Percentiles rank a stretch among this genome's conserved stretches.
Evolutionary conservation across 345 rosid species (phyloP).

Genomic region (Carallia pectinifolia): DNA sequence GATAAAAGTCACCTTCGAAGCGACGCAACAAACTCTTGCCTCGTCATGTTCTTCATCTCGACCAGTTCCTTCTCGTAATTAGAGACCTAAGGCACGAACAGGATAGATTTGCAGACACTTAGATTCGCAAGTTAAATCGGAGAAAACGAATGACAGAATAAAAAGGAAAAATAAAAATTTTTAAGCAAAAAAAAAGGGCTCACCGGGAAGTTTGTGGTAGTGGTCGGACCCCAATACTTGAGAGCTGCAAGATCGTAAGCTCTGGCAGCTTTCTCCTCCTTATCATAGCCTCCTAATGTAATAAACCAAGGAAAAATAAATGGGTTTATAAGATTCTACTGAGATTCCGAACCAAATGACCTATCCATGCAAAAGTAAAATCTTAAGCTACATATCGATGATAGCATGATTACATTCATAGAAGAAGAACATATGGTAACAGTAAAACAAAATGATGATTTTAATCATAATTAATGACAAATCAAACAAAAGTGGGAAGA

Average conservation of each 20-base stretch:
- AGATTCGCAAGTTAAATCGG: not conserved
- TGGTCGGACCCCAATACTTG: conserved; percentile 95
- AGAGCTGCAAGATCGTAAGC: conserved; percentile 98
- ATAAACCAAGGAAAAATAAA: not conserved
- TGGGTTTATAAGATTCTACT: conserved; percentile 3
- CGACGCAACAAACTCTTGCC: conserved; percentile 95
- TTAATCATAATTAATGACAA: conserved; percentile 9
- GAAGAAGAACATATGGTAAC: conserved; percentile 14
- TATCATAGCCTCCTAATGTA: conserved; percentile 83
- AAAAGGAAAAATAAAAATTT: not conserved
- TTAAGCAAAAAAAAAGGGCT: conserved; percentile 1
- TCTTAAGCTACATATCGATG: not conserved
- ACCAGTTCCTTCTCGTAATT: conserved; percentile 81
- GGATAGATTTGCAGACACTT: not conserved
- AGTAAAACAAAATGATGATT: conserved; percentile 30
- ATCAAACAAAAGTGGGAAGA: not conserved
- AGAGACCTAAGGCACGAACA: conserved; percentile 38
- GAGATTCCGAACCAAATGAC: conserved; percentile 11
- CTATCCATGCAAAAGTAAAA: conserved; percentile 17
- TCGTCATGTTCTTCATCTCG: conserved; percentile 89
- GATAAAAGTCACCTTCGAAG: conserved; percentile 56
- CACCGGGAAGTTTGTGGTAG: conserved; percentile 88
- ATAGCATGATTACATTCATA: not conserved
- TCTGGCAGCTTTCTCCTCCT: conserved; percentile 89
- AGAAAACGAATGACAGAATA: not conserved